Base-by-base conservation (phyloP, 257 asterid genomes). In the Eustoma russellianum region DNA sequence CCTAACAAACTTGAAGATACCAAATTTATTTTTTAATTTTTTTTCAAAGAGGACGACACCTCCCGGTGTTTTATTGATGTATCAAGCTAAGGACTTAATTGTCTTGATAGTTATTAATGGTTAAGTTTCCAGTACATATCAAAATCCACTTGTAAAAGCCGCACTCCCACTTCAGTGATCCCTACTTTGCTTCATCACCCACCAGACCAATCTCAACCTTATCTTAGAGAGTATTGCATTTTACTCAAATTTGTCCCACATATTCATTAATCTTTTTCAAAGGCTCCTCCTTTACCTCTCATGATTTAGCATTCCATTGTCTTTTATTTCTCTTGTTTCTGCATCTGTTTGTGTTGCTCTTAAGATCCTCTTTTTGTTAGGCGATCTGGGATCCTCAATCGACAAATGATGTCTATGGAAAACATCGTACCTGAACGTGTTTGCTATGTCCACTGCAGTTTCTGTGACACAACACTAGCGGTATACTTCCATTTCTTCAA, bases 391-490 rank as follows among this genome's bases (percentile, higher is more conserved):
- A 50, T 48, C 62, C 40, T 52, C 9, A 45, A 51, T 28, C 8
- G 34, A 68, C 75, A 70, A 81, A 83, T 24, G 30, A 87, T 88
- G 95, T 9, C 62, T 70, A 66, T 94, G 81, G 12, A 38, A 38
- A 48, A 55, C 46, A 63, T 77, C 70, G 57, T 76, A 63, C 61
- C 88, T 13, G 97, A 85, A 62, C 93, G 87, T 55, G 87, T 88
- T 64, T 88, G 92, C 74, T 88, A 85, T 66, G 94, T 88, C 41
- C 82, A 79, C 69, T 88, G 97, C 95, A 83, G 77, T 83, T 85
- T 77, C 74, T 89, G 95, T 94, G 83, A 79, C 90, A 89, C 94
- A 50, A 71, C 75, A 65, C 73, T 88, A 12, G 97, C 95, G 97
- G 97, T 88, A 88, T 74, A 52, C 24, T 60, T 16, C 12, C 15